Conservation (phyloP, 2,329 filamentous ascomycete genomes). For the Verticillium nubilum region DNA sequence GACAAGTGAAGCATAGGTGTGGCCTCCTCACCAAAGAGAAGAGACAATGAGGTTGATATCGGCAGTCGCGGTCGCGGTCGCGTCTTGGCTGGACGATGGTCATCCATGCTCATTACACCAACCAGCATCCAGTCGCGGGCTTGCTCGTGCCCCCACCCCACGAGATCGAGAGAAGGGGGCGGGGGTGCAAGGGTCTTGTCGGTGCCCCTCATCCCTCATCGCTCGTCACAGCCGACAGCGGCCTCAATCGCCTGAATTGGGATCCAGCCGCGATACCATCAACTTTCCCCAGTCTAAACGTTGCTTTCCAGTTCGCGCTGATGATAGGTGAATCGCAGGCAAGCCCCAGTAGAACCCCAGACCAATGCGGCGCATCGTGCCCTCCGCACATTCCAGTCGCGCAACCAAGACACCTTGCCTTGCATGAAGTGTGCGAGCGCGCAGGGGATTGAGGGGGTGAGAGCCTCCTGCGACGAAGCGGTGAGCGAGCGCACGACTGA, state of each 20-base stretch:
- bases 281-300: neutral
- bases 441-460: conserved; percentile 1
- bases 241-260: conserved; percentile 2
- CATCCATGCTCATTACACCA: neutral
- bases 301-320: neutral
- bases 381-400: conserved; percentile 3
- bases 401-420: conserved; percentile 8
- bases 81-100: neutral
- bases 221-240: conserved; percentile 10
- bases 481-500: conserved; percentile 8
- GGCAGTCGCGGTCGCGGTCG: neutral
- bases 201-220: conserved; percentile 10
- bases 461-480: conserved; percentile 11
- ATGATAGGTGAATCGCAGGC: neutral
- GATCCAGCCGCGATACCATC: neutral
- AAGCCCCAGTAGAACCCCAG: neutral
- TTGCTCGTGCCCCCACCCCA: conserved; percentile 3
- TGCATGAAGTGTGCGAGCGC: conserved; percentile 9
- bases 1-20: too few relatives aligned
- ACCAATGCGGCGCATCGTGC: neutral
- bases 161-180: conserved; percentile 10
- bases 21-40: too few relatives aligned
- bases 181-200: conserved; percentile 6
- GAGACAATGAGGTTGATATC: neutral
- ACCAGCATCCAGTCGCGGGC: neutral